These are phyloP conservation scores for Choanephora cucurbitarum DNA, from an alignment of 371 early-diverging fungal species.

Conservation along the genomic window DNA sequence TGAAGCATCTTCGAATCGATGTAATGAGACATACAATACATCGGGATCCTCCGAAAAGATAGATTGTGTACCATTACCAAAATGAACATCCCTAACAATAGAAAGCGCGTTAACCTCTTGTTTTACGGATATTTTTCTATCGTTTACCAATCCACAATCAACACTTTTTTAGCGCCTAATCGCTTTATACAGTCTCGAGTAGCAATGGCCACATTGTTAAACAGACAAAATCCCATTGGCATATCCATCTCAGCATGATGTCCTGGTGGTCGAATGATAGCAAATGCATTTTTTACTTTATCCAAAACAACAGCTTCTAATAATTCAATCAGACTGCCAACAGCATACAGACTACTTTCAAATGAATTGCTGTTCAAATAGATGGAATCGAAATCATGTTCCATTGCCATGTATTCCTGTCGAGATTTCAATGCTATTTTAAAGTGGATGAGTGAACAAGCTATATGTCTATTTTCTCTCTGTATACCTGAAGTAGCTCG, in stretches of 20 bases:
- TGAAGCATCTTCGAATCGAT: conserved; percentile 76
- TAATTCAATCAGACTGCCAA: conserved; percentile 76
- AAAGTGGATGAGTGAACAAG: no score
- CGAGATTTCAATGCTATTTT: conserved; percentile 18
- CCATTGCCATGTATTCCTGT: conserved; percentile 19
- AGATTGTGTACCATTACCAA: conserved; percentile 91
- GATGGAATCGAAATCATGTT: conserved; percentile 60
- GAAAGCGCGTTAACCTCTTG: no score
- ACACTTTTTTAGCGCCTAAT: conserved; percentile 54
- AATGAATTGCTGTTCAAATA: conserved; percentile 70
- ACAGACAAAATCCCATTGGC: conserved; percentile 85
- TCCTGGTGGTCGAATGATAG: conserved; percentile 87
- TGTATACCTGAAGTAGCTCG: conserved; percentile 19
- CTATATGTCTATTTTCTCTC: no score
- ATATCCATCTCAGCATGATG: conserved; percentile 84
- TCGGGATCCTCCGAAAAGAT: conserved; percentile 75
- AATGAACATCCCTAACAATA: conserved; percentile 84
- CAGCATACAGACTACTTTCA: conserved; percentile 65
- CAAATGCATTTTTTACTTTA: conserved; percentile 76
- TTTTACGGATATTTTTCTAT: no score
- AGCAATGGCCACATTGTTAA: conserved; percentile 89
- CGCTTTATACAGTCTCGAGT: conserved; percentile 57
- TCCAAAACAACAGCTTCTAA: conserved; percentile 69
- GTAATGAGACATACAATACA: conserved; percentile 85
- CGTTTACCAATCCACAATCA: conserved; percentile 87